These are phyloP conservation scores for Amaranthus palmeri DNA, from an alignment of 148 eudicot genomes.

Conservation along the genomic window DNA sequence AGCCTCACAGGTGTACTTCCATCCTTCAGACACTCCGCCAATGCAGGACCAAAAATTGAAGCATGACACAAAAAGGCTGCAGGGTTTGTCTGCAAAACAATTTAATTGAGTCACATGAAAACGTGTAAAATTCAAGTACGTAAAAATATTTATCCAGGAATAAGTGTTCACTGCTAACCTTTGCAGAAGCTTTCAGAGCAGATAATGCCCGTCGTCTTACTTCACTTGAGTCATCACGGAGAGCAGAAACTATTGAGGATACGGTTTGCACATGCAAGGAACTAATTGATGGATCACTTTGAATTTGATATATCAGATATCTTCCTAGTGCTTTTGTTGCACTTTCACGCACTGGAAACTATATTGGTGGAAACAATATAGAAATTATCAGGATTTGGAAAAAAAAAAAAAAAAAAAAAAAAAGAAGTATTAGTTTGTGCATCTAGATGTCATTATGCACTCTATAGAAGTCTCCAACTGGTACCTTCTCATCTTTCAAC, in stretches of 20 bases:
- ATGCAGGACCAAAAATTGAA: constrained; percentile 63
- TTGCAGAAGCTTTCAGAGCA: constrained; percentile 71
- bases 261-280: constrained; percentile 46
- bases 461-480: background rate
- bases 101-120: background rate
- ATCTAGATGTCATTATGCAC: constrained; percentile 1
- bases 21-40: constrained; percentile 91
- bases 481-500: constrained; percentile 90
- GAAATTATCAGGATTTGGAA: background rate
- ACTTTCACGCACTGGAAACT: constrained; percentile 94
- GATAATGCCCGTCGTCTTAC: constrained; percentile 86
- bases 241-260: constrained; percentile 54
- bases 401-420: constrained; percentile 12
- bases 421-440: background rate
- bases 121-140: background rate
- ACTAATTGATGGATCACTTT: constrained; percentile 48
- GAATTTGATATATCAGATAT: constrained; percentile 56
- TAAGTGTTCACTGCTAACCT: constrained; percentile 37
- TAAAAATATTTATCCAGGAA: background rate
- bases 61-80: constrained; percentile 40
- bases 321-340: constrained; percentile 85
- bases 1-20: constrained; percentile 83
- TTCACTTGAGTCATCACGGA: constrained; percentile 98
- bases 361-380: constrained; percentile 15
- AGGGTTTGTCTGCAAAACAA: constrained; percentile 64